Evolutionary conservation across 2,329 filamentous ascomycete genomes (phyloP), one percentile per base, ranked within the genome.

Genomic region (Incumbomyces delicatus): DNA sequence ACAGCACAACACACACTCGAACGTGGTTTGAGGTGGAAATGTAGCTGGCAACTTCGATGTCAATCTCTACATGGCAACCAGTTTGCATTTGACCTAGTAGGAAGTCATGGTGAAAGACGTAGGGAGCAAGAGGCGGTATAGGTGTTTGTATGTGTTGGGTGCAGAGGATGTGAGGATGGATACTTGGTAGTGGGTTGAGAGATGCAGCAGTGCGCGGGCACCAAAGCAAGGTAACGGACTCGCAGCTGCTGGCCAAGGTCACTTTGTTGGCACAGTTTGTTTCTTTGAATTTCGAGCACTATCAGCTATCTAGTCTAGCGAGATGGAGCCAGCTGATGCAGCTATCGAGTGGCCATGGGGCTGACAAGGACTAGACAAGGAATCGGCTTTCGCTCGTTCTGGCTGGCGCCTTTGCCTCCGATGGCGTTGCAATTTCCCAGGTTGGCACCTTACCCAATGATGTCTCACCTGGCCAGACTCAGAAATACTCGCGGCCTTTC

Each of bases 71-170:
- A 46, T 46, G 36, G 44, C 44, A 40, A 35, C 37, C 12, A 41
- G 36, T 37, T 32, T 22, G 44, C 33, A 14, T 33, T 41, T 41
- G 41, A 44, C 40, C 22, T 40, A 46, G 27, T 40, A 35, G 30
- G 44, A 40, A 46, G 44, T 41, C 44, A 46, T 46, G 37, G 35
- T 41, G 37, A 35, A 41, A 17, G n/a, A 41, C 35, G 40, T 40
- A 31, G 35, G 16, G 17, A 16, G 35, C 37, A 46, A 46, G 36
- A 33, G 37, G 44, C 44, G 44, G 44, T 46, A 46, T 46, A 41
- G 44, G 33, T 46, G 44, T 40, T 40, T 40, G 44, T 40, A 46
- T 32, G 42, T 20, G 36, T 27, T 17, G 22, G 16, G 31, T 44
- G 31, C 16, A 33, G 41, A 36, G 41, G 16, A 35, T 20, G 16